Evolutionary conservation across 2,329 filamentous ascomycete genomes (phyloP).

Genomic region (Aspergillus puulaauensis): DNA sequence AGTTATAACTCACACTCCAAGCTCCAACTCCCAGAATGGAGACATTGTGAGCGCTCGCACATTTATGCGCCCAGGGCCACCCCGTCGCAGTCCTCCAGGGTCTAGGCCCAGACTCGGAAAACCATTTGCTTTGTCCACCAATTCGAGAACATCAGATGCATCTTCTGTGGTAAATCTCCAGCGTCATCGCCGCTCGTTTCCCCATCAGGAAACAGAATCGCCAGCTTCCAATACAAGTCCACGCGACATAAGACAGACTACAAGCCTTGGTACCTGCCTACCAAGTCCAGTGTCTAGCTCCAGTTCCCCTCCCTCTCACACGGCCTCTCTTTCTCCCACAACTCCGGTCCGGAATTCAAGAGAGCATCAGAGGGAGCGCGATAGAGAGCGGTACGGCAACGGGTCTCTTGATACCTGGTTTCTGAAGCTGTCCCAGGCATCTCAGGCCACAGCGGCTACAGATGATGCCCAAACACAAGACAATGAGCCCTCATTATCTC

Average conservation of each 20-base stretch:
- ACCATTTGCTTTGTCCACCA: not conserved
- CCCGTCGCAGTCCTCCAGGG: not conserved
- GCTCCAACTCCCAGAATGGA: not conserved
- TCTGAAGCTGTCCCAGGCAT: constrained; percentile 15
- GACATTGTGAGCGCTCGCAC: not conserved
- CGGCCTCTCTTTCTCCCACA: constrained; percentile 8
- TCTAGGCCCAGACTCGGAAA: not conserved
- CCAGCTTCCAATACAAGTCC: not conserved
- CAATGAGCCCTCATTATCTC: constrained; percentile 7
- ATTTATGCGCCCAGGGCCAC: not conserved
- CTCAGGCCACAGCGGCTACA: not conserved
- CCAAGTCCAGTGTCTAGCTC: constrained; percentile 20
- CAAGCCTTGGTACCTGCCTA: constrained; percentile 6
- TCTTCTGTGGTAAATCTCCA: not conserved
- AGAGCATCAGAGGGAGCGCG: constrained; percentile 18
- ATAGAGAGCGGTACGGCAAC: constrained; percentile 23
- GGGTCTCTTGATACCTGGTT: constrained; percentile 35
- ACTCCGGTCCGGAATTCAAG: not conserved
- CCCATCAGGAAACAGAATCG: not conserved
- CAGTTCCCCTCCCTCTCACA: constrained; percentile 2
- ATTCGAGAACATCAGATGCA: not conserved
- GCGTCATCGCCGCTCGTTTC: not conserved
- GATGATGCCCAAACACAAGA: not conserved
- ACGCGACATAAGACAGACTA: not conserved
- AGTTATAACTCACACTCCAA: not conserved